Percentiles rank a stretch among this genome's conserved stretches.
Evolutionary conservation across 768 basidiomycete species (phyloP).

Genomic region (Mycena alexandri): DNA sequence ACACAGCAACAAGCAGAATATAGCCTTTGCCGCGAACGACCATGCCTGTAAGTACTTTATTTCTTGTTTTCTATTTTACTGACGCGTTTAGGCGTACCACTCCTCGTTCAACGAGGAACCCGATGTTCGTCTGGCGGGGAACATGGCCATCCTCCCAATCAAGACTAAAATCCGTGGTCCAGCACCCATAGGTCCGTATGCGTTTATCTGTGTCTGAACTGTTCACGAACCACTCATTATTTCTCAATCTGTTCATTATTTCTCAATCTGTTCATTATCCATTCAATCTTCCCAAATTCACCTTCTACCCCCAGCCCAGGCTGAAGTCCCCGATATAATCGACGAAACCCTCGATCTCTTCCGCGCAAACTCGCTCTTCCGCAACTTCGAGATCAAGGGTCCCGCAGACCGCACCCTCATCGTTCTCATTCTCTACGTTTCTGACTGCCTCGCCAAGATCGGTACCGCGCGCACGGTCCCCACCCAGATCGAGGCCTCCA

Average conservation of each 20-base stretch:
- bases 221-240: no score
- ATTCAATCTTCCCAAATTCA: slow-evolving; percentile 32
- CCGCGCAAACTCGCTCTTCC: slow-evolving; percentile 98
- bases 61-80: slow-evolving; percentile 18
- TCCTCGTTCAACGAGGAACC: slow-evolving; percentile 90
- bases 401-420: slow-evolving; percentile 96
- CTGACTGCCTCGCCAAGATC: slow-evolving; percentile 95
- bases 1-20: slow-evolving; percentile 35
- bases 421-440: slow-evolving; percentile 96
- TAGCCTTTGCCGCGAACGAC: slow-evolving; percentile 37
- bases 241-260: no score
- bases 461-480: slow-evolving; percentile 77
- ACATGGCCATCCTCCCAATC: slow-evolving; percentile 91
- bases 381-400: slow-evolving; percentile 99
- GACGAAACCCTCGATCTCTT: slow-evolving; percentile 98
- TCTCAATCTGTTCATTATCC: background rate
- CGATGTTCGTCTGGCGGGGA: slow-evolving; percentile 88
- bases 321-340: slow-evolving; percentile 86
- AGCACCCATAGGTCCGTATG: slow-evolving; percentile 79
- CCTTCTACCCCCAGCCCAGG: slow-evolving; percentile 70
- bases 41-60: slow-evolving; percentile 66
- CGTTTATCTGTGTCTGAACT: slow-evolving; percentile 54
- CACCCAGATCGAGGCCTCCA: slow-evolving; percentile 86
- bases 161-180: slow-evolving; percentile 93
- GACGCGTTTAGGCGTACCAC: slow-evolving; percentile 86